Conservation (phyloP, 768 basidiomycete genomes). For the Pleurotus sapidus region DNA sequence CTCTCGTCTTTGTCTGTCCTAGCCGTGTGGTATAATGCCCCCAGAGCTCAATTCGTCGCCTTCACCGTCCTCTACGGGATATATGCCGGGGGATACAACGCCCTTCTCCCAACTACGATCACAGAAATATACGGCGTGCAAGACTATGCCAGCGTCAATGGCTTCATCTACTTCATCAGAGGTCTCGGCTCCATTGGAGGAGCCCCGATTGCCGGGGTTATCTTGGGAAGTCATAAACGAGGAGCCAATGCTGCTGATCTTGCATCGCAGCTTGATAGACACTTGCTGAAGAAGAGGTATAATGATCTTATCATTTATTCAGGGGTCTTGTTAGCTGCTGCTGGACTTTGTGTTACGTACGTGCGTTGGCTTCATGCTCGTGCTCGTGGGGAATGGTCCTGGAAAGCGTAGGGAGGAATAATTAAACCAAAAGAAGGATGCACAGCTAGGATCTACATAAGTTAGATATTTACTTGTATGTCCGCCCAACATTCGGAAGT, state of each 20-base stretch:
- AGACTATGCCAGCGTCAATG: constrained; percentile 33
- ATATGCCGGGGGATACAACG: constrained; percentile 40
- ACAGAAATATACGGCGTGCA: constrained; percentile 34
- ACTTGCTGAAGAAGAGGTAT: constrained; percentile 24
- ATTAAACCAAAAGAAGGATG: not conserved
- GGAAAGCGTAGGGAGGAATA: constrained; percentile 29
- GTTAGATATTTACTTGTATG: too few relatives aligned
- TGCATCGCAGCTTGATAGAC: not conserved
- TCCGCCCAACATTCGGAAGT: too few relatives aligned
- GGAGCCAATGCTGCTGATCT: constrained; percentile 11
- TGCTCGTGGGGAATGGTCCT: constrained; percentile 34
- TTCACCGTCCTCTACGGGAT: constrained; percentile 40
- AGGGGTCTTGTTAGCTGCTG: constrained; percentile 30
- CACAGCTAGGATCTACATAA: too few relatives aligned
- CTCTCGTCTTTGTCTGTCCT: constrained; percentile 36
- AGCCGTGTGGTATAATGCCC: constrained; percentile 39
- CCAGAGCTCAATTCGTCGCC: constrained; percentile 32
- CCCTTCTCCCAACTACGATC: constrained; percentile 34
- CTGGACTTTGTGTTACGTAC: constrained; percentile 35
- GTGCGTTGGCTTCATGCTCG: constrained; percentile 40
- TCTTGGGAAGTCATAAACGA: constrained; percentile 30
- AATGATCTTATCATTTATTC: constrained; percentile 36
- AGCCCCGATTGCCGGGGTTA: constrained; percentile 33
- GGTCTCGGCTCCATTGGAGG: constrained; percentile 33
- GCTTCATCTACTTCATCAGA: constrained; percentile 33